Percentiles rank a stretch among this genome's conserved stretches.
Conservation (phyloP, 2,329 filamentous ascomycete species). For the Phaeoacremonium minimum region DNA sequence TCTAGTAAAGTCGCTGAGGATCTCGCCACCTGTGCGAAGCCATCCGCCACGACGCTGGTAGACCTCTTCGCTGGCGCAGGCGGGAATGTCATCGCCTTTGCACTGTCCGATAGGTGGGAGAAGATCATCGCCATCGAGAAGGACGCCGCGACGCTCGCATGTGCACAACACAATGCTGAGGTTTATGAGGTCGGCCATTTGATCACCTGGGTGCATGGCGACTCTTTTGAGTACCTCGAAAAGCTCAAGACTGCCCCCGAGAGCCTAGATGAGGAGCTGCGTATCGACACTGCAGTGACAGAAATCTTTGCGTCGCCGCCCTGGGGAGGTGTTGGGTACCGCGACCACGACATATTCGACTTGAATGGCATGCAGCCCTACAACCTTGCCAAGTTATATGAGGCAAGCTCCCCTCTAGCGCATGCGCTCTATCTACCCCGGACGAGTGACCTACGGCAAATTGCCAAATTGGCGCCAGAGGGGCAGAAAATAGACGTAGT, state of each 20-base stretch:
- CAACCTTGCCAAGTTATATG: conserved; percentile 58
- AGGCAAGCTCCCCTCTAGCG: conserved; percentile 54
- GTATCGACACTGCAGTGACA: conserved; percentile 33
- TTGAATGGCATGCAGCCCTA: conserved; percentile 87
- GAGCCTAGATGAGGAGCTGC: conserved; percentile 31
- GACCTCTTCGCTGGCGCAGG: conserved; percentile 91
- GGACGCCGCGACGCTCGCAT: conserved; percentile 73
- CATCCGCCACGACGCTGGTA: conserved; percentile 50
- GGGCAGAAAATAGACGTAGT: conserved; percentile 64
- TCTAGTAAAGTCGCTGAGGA: conserved; percentile 70
- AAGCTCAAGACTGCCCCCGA: conserved; percentile 11
- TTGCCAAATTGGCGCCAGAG: conserved; percentile 54
- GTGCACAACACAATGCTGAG: conserved; percentile 86
- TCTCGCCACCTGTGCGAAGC: conserved; percentile 51
- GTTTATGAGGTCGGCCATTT: conserved; percentile 73
- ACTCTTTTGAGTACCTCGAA: conserved; percentile 76
- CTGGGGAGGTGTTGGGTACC: conserved; percentile 56
- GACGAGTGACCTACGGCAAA: conserved; percentile 76
- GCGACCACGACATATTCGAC: conserved; percentile 69
- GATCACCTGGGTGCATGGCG: conserved; percentile 83
- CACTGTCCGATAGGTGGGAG: conserved; percentile 72
- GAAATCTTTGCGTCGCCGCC: conserved; percentile 55
- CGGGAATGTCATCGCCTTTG: conserved; percentile 94
- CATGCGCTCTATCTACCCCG: conserved; percentile 80
- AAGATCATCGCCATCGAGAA: conserved; percentile 87